Base-by-base conservation (phyloP, 164 flowering plant species). In the Liquidambar formosana region DNA sequence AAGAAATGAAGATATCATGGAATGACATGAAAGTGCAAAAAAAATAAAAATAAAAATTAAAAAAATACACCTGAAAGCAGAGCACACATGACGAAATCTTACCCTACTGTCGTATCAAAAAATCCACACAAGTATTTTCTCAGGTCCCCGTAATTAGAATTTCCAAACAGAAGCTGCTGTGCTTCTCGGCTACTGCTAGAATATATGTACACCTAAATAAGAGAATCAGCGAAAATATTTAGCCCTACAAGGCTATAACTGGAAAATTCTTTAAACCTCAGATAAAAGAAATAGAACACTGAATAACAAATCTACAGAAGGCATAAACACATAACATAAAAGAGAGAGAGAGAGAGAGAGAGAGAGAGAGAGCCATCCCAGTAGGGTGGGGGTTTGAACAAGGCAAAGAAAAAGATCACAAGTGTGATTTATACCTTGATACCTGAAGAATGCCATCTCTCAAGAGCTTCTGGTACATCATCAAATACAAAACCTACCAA, bases 41-140 rank as follows among this genome's bases (percentile, higher is more conserved):
- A 51, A 19, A 18, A 51, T 4, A 51, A n/a, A n/a, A n/a, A n/a
- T n/a, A n/a, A n/a, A n/a, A n/a, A n/a, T n/a, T n/a, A n/a, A n/a
- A n/a, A n/a, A n/a, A 56, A 33, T 8, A 51, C 1, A 8, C n/a
- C 23, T 18, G 54, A 18, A 51, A 51, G n/a, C 19, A 51, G 21
- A 51, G 54, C 16, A 18, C 18, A 2, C 8, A 16, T 46, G 3
- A 51, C 8, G 22, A 8, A 16, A 8, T 16, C 54, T 41, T 63
- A 45, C 65, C 65, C 65, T 14, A 44, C 51, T 43, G 51, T 44
- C 22, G 65, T 63, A 45, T 63, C 65, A 63, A 63, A 63, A 45
- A 41, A 63, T n/a, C 65, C 65, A 63, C 65, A 63, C 15, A 63
- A 9, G 51, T 63, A 63, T 6, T 63, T 63, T 23, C 65, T 63